A percentile compares a stretch with the other conserved stretches of the same genome.
Evolutionary conservation across 2,329 filamentous ascomycete genomes (phyloP).

Genomic region (Apiospora malaysiana): DNA sequence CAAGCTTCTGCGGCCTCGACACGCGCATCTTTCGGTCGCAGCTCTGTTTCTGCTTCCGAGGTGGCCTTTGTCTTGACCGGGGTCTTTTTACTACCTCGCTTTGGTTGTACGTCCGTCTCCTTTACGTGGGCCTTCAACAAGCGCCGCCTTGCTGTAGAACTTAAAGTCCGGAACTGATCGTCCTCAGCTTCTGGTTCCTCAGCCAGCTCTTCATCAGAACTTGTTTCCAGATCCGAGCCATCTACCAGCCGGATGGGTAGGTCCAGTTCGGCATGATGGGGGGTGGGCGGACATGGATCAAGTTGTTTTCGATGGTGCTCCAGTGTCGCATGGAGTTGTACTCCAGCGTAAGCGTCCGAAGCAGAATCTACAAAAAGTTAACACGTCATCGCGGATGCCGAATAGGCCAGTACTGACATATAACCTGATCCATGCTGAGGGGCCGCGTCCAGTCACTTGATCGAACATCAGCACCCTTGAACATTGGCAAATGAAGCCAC

Average conservation of each 20-base stretch:
- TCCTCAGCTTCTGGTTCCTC: slow-evolving; percentile 22
- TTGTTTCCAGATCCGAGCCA: slow-evolving; percentile 40
- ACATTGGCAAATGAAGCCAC: slow-evolving; percentile 74
- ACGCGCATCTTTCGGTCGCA: slow-evolving; percentile 45
- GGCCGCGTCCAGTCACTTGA: slow-evolving; percentile 74
- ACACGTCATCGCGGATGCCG: slow-evolving; percentile 27
- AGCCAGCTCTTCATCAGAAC: slow-evolving; percentile 33
- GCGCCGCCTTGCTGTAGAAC: slow-evolving; percentile 26
- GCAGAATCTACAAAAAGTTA: slow-evolving; percentile 66
- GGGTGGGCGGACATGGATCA: slow-evolving; percentile 72
- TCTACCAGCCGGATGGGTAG: slow-evolving; percentile 65
- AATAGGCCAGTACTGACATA: slow-evolving; percentile 61
- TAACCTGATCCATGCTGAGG: slow-evolving; percentile 68
- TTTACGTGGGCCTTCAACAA: slow-evolving; percentile 10
- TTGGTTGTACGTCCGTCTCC: background rate
- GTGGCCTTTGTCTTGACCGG: background rate
- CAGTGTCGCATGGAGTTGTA: slow-evolving; percentile 74
- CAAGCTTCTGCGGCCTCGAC: slow-evolving; percentile 50
- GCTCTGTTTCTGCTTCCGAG: slow-evolving; percentile 2
- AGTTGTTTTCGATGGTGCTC: slow-evolving; percentile 71
- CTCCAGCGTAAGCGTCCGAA: slow-evolving; percentile 80
- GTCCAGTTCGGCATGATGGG: slow-evolving; percentile 70
- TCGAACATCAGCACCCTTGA: slow-evolving; percentile 74
- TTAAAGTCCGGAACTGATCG: slow-evolving; percentile 19
- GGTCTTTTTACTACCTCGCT: background rate